Evolutionary conservation across 1,139 yeast genomes (phyloP).

Genomic region (Suhomyces maxii): DNA sequence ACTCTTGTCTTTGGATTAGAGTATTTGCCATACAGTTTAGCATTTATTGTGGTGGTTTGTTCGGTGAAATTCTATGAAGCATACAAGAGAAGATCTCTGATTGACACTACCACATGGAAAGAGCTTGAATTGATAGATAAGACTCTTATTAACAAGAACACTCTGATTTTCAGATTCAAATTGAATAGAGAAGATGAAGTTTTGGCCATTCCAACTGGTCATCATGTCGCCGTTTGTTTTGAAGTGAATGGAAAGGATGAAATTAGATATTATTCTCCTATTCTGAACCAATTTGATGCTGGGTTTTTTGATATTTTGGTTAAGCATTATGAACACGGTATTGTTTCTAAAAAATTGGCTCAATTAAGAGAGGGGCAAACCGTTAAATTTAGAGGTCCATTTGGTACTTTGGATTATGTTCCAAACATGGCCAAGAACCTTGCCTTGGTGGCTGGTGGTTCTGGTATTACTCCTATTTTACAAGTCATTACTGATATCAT

Average conservation of each 20-base stretch:
- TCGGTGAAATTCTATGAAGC: conserved; percentile 50
- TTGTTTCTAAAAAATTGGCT: conserved; percentile 66
- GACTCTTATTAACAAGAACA: conserved; percentile 64
- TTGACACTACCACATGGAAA: conserved; percentile 56
- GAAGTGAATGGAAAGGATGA: conserved; percentile 58
- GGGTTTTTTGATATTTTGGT: conserved; percentile 77
- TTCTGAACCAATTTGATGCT: conserved; percentile 63
- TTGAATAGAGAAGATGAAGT: conserved; percentile 60
- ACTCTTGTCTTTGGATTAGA: conserved; percentile 53
- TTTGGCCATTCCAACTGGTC: conserved; percentile 69
- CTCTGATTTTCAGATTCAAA: conserved; percentile 73
- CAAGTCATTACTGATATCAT: conserved; percentile 65
- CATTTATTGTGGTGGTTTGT: conserved; percentile 47
- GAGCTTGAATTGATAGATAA: conserved; percentile 69
- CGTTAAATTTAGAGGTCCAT: conserved; percentile 74
- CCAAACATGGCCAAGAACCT: conserved; percentile 62
- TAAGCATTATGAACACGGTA: conserved; percentile 70
- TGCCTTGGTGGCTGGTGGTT: conserved; percentile 78
- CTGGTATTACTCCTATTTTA: conserved; percentile 77
- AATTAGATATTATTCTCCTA: conserved; percentile 72
- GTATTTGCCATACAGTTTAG: conserved; percentile 51
- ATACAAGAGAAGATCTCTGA: conserved; percentile 46
- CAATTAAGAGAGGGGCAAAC: conserved; percentile 60
- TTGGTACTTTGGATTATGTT: conserved; percentile 64
- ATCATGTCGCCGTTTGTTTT: conserved; percentile 65